A percentile compares a stretch with the other conserved stretches of the same genome.
Evolutionary conservation across 768 basidiomycete genomes (phyloP).

Genomic region (Phallus indusiatus): DNA sequence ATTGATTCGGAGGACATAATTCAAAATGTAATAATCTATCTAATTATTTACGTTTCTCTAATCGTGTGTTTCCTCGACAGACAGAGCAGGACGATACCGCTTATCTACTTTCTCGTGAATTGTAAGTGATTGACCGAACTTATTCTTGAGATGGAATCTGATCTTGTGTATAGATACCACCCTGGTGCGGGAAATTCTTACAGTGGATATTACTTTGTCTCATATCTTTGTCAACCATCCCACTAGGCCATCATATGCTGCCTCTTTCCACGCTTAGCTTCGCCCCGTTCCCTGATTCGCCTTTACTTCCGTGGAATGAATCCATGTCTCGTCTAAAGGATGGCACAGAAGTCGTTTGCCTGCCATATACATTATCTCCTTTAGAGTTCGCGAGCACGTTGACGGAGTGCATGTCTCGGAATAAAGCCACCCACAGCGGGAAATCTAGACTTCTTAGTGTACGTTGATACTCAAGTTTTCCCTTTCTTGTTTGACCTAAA

Average conservation of each 20-base stretch:
- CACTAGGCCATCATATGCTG: conserved; percentile 21
- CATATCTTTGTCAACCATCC: conserved; percentile 35
- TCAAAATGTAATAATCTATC: conserved; percentile 1
- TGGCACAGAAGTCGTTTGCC: conserved; percentile 39
- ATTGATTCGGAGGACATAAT: conserved; percentile 18
- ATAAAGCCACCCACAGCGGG: conserved; percentile 24
- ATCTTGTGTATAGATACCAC: conserved; percentile 3
- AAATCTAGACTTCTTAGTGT: background rate
- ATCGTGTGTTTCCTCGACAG: conserved; percentile 17
- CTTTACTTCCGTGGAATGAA: background rate
- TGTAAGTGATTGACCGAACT: conserved; percentile 30
- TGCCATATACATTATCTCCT: conserved; percentile 49
- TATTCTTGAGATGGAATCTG: conserved; percentile 8
- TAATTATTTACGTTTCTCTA: too few species aligned
- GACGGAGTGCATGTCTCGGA: conserved; percentile 24
- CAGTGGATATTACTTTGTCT: conserved; percentile 22
- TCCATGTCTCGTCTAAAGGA: conserved; percentile 14
- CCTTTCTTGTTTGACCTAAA: background rate
- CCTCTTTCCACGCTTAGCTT: conserved; percentile 35
- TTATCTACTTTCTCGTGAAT: conserved; percentile 29
- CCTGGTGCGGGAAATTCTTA: background rate
- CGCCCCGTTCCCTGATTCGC: conserved; percentile 10
- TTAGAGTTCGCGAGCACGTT: conserved; percentile 36
- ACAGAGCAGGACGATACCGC: conserved; percentile 16
- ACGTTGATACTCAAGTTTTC: conserved; percentile 20